Evolutionary conservation across 225 moss, liverwort and hornwort genomes (phyloP).

Genomic region (Rhytidiadelphus loreus): DNA sequence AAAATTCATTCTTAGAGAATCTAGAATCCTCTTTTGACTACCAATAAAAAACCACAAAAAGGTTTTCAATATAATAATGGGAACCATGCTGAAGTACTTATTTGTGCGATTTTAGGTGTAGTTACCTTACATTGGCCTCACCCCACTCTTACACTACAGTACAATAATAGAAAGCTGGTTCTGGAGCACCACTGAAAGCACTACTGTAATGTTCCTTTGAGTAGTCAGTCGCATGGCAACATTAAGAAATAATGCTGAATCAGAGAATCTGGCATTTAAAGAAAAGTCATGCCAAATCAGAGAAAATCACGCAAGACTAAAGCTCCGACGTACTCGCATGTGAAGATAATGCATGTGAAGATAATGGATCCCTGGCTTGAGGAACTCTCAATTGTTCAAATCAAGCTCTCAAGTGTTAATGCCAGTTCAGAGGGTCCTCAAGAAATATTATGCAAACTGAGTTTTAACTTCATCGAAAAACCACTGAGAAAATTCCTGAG

Average conservation of each 20-base stretch:
- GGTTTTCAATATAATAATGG: no score
- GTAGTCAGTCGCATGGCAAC: not conserved
- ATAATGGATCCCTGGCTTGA: not conserved
- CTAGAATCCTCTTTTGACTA: no score
- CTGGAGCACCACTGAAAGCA: no score
- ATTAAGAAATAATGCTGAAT: not conserved
- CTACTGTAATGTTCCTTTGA: not conserved
- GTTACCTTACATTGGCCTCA: no score
- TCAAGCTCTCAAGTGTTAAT: not conserved
- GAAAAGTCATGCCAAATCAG: not conserved
- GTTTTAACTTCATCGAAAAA: not conserved
- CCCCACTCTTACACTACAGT: no score
- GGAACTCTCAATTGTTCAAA: not conserved
- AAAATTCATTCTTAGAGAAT: no score
- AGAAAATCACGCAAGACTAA: not conserved
- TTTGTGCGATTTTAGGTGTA: no score
- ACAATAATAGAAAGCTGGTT: no score
- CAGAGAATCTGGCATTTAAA: not conserved
- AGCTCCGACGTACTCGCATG: not conserved
- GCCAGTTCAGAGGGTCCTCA: not conserved
- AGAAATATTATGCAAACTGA: no score
- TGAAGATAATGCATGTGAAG: not conserved
- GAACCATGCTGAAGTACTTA: no score
- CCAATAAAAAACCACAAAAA: no score
- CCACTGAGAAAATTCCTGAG: not conserved